Conservation (phyloP, 2,329 filamentous ascomycete species). For the Penicillium sp. region DNA sequence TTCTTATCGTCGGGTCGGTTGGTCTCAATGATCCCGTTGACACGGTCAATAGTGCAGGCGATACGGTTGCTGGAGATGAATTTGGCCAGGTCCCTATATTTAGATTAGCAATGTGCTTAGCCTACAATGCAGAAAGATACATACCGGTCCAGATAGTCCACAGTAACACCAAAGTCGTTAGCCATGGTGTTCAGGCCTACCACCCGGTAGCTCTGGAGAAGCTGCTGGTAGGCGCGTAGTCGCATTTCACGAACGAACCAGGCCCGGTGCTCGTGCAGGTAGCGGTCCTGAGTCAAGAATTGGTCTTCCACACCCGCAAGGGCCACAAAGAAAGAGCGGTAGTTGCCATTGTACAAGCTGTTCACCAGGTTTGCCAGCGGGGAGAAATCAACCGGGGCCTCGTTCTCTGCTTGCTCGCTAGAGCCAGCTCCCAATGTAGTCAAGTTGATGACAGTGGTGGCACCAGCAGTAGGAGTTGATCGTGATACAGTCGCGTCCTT, state of each 20-base stretch:
- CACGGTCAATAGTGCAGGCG: constrained; percentile 94
- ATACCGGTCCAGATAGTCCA: constrained; percentile 93
- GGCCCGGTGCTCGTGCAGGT: constrained; percentile 90
- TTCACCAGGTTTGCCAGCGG: constrained; percentile 84
- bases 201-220: constrained; percentile 94
- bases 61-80: constrained; percentile 96
- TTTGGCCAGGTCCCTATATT: constrained; percentile 79
- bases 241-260: constrained; percentile 99
- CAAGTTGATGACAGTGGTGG: constrained; percentile 79
- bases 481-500: constrained; percentile 59
- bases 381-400: constrained; percentile 83
- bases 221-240: constrained; percentile 90
- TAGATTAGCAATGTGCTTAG: neutral
- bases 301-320: constrained; percentile 87
- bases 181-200: constrained; percentile 98
- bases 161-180: constrained; percentile 91
- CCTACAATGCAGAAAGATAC: constrained; percentile 27
- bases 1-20: constrained; percentile 99
- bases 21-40: constrained; percentile 95
- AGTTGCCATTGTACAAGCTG: constrained; percentile 90
- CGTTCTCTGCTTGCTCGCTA: constrained; percentile 70
- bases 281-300: constrained; percentile 91
- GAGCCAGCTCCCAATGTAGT: constrained; percentile 72
- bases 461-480: constrained; percentile 52
- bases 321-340: constrained; percentile 89